Base-by-base conservation (phyloP, 2,329 filamentous ascomycete species). In the Nemania diffusa region DNA sequence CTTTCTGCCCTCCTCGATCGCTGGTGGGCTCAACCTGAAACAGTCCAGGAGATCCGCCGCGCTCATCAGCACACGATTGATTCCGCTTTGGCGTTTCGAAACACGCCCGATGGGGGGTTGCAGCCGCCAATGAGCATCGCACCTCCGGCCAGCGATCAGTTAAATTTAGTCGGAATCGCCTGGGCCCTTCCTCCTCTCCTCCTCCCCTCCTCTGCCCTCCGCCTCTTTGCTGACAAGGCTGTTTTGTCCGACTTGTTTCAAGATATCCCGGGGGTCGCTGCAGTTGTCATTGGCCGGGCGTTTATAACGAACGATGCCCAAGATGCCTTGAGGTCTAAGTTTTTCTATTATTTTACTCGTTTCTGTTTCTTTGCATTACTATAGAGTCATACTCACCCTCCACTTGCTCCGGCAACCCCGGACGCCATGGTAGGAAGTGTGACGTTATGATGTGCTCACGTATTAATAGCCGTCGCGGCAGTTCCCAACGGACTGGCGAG, bases 11-110 rank as follows among this genome's bases (percentile, higher is more conserved):
- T n/a, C 22, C 42, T 59, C 68, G 62, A 62, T 66, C 52, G 58
- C 57, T 69, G 59, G 64, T 74, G 69, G 74, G 71, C 71, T 73
- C 69, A 75, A 76, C 74, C 73, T 76, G 74, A 76, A 76, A 76
- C 74, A 69, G 64, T 60, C 62, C 65, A 65, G 69, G 70, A 72
- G 72, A 71, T 71, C 73, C 73, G 70, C 69, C 71, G 55, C 59
- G 60, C 67, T 60, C 65, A 62, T 71, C 62, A 70, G 59, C 59
- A 50, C 51, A 46, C 62, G 48, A 65, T 64, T 40, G 62, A 67
- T 66, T 57, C 62, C 72, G 70, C 68, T 72, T 69, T 68, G 71
- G 73, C 70, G 74, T 76, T 76, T 76, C 74, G 74, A 76, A 76
- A 75, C 73, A 74, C 66, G 70, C 57, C 68, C 61, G 60, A 64